Base-by-base conservation (phyloP, 805 yeast genomes). In the Lipomyces sp. region DNA sequence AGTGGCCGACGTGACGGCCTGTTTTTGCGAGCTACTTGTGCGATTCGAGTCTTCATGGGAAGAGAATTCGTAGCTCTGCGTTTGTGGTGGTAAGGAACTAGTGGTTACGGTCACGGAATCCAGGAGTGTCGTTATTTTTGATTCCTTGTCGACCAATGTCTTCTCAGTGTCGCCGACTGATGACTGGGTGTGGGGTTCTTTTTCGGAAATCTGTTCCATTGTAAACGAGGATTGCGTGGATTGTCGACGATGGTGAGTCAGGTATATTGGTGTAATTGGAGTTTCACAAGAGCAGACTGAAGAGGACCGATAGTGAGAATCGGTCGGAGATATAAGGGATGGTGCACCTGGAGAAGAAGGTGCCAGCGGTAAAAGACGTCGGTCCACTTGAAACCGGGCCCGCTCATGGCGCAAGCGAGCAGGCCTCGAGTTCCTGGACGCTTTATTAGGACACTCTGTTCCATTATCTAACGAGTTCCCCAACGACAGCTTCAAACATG, bases 401-500 rank as follows among this genome's bases (percentile, higher is more conserved):
- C 57, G 48, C 18, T 63, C 63, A 8, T 35, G 64, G 10, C 54
- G 64, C 2, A 33, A 39, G 4, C 54, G 32, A n/a, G 34, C 29
- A n/a, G 62, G 29, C 18, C 50, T 56, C 7, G 39, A 35, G 10
- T 57, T 37, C 11, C 13, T 4, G 11, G 13, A 24, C 13, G 24
- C 54, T 2, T 7, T 8, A 15, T 10, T 24, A 10, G 37, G 37
- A 45, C 39, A 13, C 33, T 55, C 30, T 5, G 29, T 34, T 13
- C 30, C 34, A 8, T 60, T 42, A 10, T 65, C 69, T 13, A 67
- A 53, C 8, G 66, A 34, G 18, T 53, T 61, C 4, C 62, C 42
- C n/a, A 64, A 45, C 3, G 70, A 61, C 15, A 67, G 62, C 34
- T 64, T 57, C 24, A 67, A 33, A 35, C 70, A 64, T 4, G 64